These are phyloP conservation scores for Xerocomellus intermedius DNA, from an alignment of 768 basidiomycete species.

Conservation along the genomic window DNA sequence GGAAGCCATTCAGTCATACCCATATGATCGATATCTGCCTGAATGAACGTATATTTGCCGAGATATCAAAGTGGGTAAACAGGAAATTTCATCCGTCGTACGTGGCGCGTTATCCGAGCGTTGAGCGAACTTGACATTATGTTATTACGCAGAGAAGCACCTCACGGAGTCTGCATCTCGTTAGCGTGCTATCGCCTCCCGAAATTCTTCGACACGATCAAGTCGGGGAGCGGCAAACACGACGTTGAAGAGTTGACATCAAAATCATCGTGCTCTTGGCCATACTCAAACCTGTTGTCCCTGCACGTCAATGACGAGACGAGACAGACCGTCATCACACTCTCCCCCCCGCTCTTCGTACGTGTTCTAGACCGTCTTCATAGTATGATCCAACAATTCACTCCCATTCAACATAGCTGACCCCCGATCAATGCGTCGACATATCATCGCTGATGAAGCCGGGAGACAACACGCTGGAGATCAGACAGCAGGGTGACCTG, in stretches of 20 bases:
- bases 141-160: conserved; percentile 30
- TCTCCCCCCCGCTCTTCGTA: conserved; percentile 34
- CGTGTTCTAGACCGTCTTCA: conserved; percentile 27
- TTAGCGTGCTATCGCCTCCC: conserved; percentile 43
- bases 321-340: conserved; percentile 14
- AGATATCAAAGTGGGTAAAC: conserved; percentile 39
- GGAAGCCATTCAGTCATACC: conserved; percentile 18
- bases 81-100: conserved; percentile 31
- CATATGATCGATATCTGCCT: conserved; percentile 31
- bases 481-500: conserved; percentile 44
- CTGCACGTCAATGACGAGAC: conserved; percentile 9
- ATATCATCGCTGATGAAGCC: conserved; percentile 42
- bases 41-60: conserved; percentile 25
- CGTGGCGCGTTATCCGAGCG: conserved; percentile 14
- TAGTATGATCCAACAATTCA: neutral
- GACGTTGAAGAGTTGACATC: conserved; percentile 23
- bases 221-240: conserved; percentile 10
- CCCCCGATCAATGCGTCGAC: conserved; percentile 50
- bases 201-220: conserved; percentile 20
- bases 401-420: conserved; percentile 34
- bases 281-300: conserved; percentile 27
- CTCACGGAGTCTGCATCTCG: conserved; percentile 42
- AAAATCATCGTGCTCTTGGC: conserved; percentile 43
- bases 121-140: neutral
- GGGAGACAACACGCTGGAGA: conserved; percentile 44